These are phyloP conservation scores for Spathaspora sp. DNA, from an alignment of 805 yeast species.

Conservation along the genomic window DNA sequence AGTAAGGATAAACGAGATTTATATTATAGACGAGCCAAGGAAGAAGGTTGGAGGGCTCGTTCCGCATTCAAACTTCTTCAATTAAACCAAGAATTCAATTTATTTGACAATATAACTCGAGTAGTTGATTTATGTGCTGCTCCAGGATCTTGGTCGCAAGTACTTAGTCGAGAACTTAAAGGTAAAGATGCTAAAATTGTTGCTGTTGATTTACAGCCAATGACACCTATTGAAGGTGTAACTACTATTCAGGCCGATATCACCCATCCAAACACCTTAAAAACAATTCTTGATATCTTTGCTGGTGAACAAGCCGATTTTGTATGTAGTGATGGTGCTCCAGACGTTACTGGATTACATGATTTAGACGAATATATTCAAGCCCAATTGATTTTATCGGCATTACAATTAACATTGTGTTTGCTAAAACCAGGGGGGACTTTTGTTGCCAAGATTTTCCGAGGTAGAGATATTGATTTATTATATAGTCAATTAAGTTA, in stretches of 20 bases:
- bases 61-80: conserved; percentile 94
- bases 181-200: conserved; percentile 68
- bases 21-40: conserved; percentile 91
- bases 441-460: conserved; percentile 92
- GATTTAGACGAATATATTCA: conserved; percentile 96
- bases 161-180: conserved; percentile 67
- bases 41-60: conserved; percentile 96
- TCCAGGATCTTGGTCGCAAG: conserved; percentile 98
- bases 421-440: conserved; percentile 84
- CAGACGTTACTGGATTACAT: conserved; percentile 96
- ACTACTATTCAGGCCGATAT: conserved; percentile 93
- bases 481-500: conserved; percentile 89
- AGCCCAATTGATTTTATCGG: conserved; percentile 89
- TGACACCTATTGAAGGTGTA: conserved; percentile 93
- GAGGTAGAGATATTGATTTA: conserved; percentile 94
- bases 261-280: conserved; percentile 89
- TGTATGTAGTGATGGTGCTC: conserved; percentile 97
- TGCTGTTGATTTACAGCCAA: conserved; percentile 95
- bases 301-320: conserved; percentile 93
- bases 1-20: conserved; percentile 93
- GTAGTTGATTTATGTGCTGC: conserved; percentile 99
- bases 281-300: conserved; percentile 70
- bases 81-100: conserved; percentile 83
- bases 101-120: conserved; percentile 67
- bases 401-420: conserved; percentile 88